A percentile compares a stretch with the other conserved stretches of the same genome.
phyloP scores from a whole-genome alignment of 352 stramenopile genomes.

The Phytophthora sansomeana region DNA sequence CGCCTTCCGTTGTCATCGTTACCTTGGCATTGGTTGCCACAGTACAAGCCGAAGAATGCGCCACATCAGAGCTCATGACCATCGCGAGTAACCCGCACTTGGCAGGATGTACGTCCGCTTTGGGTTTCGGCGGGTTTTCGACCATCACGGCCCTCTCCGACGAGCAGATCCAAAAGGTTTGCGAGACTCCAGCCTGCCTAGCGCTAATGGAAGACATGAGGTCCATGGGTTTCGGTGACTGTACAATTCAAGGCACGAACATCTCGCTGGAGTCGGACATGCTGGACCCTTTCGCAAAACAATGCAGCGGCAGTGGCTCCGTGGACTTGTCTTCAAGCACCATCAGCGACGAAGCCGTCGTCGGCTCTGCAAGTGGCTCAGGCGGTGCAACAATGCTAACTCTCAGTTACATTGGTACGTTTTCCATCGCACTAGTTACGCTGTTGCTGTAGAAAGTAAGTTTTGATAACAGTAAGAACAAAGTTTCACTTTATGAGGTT shows the following conservation, averaged over 20 bases:
- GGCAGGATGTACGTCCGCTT: slow-evolving; percentile 19
- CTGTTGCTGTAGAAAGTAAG: background rate
- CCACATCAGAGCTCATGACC: slow-evolving; percentile 15
- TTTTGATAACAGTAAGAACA: no score
- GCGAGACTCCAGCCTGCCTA: slow-evolving; percentile 6
- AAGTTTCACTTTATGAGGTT: no score
- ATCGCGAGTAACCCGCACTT: slow-evolving; percentile 24
- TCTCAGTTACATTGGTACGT: background rate
- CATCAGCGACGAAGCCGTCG: background rate
- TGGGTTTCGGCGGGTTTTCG: slow-evolving; percentile 25
- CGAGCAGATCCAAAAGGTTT: slow-evolving; percentile 21
- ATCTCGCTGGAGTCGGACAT: slow-evolving; percentile 17
- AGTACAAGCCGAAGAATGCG: slow-evolving; percentile 15
- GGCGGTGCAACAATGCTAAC: background rate
- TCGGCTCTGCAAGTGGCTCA: background rate
- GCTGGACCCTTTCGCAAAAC: slow-evolving; percentile 2
- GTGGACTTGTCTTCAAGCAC: background rate
- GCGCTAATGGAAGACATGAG: slow-evolving; percentile 12
- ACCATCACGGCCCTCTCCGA: slow-evolving; percentile 18
- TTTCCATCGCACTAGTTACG: background rate
- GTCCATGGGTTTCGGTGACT: slow-evolving; percentile 15
- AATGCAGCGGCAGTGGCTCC: background rate
- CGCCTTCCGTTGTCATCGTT: background rate
- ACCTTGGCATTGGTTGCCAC: background rate
- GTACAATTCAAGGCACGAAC: slow-evolving; percentile 8